Evolutionary conservation across 495 filamentous ascomycete species (phyloP).

Genomic region (Polyplosphaeria fusca): DNA sequence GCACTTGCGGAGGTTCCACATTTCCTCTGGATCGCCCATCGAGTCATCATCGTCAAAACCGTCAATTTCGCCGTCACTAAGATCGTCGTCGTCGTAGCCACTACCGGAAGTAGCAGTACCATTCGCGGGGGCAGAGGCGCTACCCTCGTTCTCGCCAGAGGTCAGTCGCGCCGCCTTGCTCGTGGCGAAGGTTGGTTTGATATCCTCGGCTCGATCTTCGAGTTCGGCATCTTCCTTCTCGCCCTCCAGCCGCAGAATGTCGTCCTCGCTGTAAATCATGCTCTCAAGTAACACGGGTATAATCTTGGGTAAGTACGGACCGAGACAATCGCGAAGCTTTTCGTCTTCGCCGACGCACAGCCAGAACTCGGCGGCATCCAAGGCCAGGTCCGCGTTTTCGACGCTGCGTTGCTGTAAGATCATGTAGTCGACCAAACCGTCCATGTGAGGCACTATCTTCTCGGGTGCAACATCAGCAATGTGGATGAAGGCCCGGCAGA

Average conservation of each 20-base stretch:
- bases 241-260: constrained; percentile 76
- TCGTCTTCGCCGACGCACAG: constrained; percentile 86
- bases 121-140: constrained; percentile 51
- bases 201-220: constrained; percentile 85
- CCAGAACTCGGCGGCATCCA: constrained; percentile 98
- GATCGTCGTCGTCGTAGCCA: constrained; percentile 49
- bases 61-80: constrained; percentile 88
- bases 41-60: constrained; percentile 70
- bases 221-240: constrained; percentile 83
- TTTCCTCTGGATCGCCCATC: constrained; percentile 79
- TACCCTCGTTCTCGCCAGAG: constrained; percentile 48
- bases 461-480: constrained; percentile 87
- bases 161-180: constrained; percentile 55
- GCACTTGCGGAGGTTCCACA: constrained; percentile 96
- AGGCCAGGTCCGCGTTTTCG: constrained; percentile 85
- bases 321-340: constrained; percentile 66
- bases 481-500: constrained; percentile 89
- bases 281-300: constrained; percentile 87
- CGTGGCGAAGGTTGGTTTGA: constrained; percentile 90
- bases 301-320: constrained; percentile 76
- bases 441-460: constrained; percentile 84
- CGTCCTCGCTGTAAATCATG: constrained; percentile 96
- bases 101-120: constrained; percentile 30
- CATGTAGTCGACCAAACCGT: constrained; percentile 89
- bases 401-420: constrained; percentile 77